Percentiles rank a stretch among this genome's conserved stretches.
Conservation (phyloP, 1,139 yeast genomes). For the Taphrina deformans region DNA sequence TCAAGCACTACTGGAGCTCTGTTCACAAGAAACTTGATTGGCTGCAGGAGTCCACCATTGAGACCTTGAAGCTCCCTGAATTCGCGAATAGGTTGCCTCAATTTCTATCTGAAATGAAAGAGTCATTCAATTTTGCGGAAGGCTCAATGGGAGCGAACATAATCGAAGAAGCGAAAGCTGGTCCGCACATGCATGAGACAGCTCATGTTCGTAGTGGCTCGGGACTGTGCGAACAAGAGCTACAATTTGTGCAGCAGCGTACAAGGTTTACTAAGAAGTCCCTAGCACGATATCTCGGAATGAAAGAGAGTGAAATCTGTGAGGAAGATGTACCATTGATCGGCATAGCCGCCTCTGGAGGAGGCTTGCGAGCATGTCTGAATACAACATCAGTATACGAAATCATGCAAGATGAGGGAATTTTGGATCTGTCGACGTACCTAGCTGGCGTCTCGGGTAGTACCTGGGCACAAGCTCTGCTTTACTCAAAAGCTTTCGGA, state of each 20-base stretch:
- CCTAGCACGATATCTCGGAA: conserved; percentile 38
- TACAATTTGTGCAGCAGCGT: conserved; percentile 36
- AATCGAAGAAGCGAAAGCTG: conserved; percentile 36
- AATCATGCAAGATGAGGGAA: conserved; percentile 37
- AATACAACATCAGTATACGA: conserved; percentile 39
- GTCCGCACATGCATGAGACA: conserved; percentile 27
- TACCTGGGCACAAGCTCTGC: conserved; percentile 40
- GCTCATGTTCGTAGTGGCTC: conserved; percentile 40
- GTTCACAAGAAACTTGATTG: background rate
- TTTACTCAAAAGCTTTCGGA: conserved; percentile 37
- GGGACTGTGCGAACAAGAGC: conserved; percentile 37
- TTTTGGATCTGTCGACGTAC: conserved; percentile 40
- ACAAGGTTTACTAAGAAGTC: conserved; percentile 33
- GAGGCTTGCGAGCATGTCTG: conserved; percentile 40
- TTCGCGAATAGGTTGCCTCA: conserved; percentile 1
- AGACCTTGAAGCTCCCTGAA: background rate
- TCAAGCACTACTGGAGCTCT: background rate
- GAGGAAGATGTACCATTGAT: conserved; percentile 40
- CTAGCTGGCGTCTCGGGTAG: conserved; percentile 41
- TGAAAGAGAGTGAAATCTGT: conserved; percentile 37
- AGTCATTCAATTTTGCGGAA: conserved; percentile 12
- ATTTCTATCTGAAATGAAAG: background rate
- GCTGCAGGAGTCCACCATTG: background rate
- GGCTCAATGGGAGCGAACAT: conserved; percentile 37
- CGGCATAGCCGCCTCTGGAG: conserved; percentile 41